A percentile compares a stretch with the other conserved stretches of the same genome.
These are phyloP conservation scores for Escallonia rubra DNA, from an alignment of 129 eudicot genomes.

Conservation along the genomic window DNA sequence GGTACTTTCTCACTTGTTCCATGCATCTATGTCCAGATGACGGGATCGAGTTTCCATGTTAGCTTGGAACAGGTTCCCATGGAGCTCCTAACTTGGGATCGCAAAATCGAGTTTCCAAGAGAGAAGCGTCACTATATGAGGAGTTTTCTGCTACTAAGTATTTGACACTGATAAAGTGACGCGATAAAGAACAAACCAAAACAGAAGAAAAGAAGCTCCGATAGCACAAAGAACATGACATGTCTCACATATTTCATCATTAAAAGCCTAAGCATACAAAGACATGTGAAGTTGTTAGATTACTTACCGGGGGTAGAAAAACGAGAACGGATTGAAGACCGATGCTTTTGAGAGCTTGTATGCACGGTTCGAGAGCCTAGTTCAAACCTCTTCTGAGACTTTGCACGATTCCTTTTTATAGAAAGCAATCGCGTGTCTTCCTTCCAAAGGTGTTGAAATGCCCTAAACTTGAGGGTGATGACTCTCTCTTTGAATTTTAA, in stretches of 20 bases:
- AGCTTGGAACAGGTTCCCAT: no score
- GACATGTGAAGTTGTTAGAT: neutral
- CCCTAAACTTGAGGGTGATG: constrained; percentile 52
- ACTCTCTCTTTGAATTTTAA: constrained; percentile 65
- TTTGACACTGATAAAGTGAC: no score
- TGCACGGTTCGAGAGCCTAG: constrained; percentile 29
- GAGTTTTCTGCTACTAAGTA: no score
- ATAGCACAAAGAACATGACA: no score
- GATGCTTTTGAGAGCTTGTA: constrained; percentile 50
- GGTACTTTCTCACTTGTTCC: no score
- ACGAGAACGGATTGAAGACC: constrained; percentile 53
- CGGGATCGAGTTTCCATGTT: no score
- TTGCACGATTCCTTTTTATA: constrained; percentile 41
- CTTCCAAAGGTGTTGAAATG: constrained; percentile 74
- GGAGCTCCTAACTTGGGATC: no score
- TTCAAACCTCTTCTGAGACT: constrained; percentile 71
- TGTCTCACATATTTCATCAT: neutral
- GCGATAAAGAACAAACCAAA: no score
- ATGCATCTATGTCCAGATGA: no score
- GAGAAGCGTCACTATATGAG: no score
- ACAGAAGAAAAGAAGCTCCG: no score
- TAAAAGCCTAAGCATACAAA: neutral
- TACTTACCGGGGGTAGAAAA: constrained; percentile 60
- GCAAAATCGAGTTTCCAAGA: no score
- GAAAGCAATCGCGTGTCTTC: constrained; percentile 64